These are phyloP conservation scores for Linnemannia schmuckeri DNA, from an alignment of 192 early-diverging fungal species.

Conservation along the genomic window DNA sequence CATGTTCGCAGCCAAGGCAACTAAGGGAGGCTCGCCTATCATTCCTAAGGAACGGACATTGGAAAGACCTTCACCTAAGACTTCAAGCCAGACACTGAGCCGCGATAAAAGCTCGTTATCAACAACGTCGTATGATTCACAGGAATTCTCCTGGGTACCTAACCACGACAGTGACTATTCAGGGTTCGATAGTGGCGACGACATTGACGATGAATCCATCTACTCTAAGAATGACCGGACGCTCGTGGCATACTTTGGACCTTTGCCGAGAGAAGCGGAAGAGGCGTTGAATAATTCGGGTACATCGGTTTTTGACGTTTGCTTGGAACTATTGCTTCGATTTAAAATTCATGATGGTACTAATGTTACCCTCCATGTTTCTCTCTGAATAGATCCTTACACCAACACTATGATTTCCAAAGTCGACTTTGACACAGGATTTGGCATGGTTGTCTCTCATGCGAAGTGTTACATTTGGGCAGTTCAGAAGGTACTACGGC, in stretches of 20 bases:
- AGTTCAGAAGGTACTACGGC: constrained; percentile 37
- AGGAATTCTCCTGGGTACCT: constrained; percentile 26
- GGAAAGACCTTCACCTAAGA: neutral
- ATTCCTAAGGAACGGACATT: constrained; percentile 1
- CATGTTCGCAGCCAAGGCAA: constrained; percentile 50
- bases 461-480: constrained; percentile 52
- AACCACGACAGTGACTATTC: constrained; percentile 1
- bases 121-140: neutral
- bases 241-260: constrained; percentile 48
- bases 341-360: neutral
- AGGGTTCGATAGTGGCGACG: neutral
- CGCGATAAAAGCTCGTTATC: neutral
- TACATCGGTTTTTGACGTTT: neutral
- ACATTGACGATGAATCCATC: constrained; percentile 49
- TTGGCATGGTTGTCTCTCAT: constrained; percentile 42
- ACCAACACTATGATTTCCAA: constrained; percentile 44
- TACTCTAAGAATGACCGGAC: constrained; percentile 47
- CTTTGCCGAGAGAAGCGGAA: constrained; percentile 48
- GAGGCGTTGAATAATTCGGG: constrained; percentile 42
- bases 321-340: too few relatives aligned
- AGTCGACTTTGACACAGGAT: constrained; percentile 46
- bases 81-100: neutral
- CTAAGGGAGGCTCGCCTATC: constrained; percentile 13
- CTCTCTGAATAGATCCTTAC: constrained; percentile 34
- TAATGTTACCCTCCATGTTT: neutral